Conservation (phyloP, 2,329 filamentous ascomycete species). For the Fusarium equiseti region DNA sequence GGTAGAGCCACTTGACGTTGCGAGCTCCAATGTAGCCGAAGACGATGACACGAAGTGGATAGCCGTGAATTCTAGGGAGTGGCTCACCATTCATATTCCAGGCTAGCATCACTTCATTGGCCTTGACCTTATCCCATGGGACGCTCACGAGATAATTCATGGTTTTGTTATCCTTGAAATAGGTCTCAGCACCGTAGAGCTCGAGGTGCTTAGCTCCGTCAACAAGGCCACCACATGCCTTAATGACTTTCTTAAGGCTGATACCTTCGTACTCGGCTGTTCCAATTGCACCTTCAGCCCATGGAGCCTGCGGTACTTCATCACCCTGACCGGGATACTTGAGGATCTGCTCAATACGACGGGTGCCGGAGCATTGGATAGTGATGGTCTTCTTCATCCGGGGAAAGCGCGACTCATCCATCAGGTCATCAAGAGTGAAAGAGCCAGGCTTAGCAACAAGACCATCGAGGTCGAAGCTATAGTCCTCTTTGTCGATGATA, state of each 20-base stretch:
- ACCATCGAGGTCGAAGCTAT: conserved; percentile 67
- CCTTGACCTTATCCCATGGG: conserved; percentile 75
- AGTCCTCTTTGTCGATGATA: conserved; percentile 68
- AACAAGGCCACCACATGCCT: conserved; percentile 72
- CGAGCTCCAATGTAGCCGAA: conserved; percentile 76
- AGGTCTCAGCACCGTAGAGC: conserved; percentile 77
- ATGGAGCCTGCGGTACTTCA: conserved; percentile 66
- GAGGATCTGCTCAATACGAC: conserved; percentile 75
- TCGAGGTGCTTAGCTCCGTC: conserved; percentile 71
- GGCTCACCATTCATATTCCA: conserved; percentile 79
- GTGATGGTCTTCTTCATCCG: conserved; percentile 69
- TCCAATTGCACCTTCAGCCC: conserved; percentile 76
- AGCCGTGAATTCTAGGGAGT: conserved; percentile 74
- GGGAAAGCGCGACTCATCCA: conserved; percentile 70
- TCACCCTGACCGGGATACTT: conserved; percentile 76
- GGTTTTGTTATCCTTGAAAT: conserved; percentile 75
- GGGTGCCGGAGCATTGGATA: conserved; percentile 76
- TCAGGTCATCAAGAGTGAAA: conserved; percentile 70
- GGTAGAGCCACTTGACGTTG: conserved; percentile 73
- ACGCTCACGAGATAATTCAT: conserved; percentile 77
- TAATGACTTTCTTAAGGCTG: conserved; percentile 76
- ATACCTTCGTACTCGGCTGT: conserved; percentile 74
- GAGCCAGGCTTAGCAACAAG: conserved; percentile 69
- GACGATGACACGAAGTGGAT: conserved; percentile 71
- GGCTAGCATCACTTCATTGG: conserved; percentile 73